Percentiles rank a stretch among this genome's conserved stretches.
phyloP scores from a whole-genome alignment of 495 filamentous ascomycete genomes.

The Hyaloscypha bicolor region DNA sequence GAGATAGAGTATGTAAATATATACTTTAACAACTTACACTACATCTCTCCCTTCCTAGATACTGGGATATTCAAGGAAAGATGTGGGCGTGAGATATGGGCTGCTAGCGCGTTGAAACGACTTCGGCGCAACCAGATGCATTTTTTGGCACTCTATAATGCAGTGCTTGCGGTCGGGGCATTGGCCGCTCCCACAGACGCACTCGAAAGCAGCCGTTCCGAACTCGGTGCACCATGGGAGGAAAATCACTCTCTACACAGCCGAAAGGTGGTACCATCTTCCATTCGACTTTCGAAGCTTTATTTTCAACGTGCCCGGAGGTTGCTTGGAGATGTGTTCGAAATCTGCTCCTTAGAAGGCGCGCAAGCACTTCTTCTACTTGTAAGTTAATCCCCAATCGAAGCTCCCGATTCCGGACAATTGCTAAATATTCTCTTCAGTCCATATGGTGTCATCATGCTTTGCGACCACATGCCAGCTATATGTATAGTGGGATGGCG shows the following conservation, averaged over 20 bases:
- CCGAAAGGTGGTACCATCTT: background rate
- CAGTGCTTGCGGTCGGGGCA: slow-evolving; percentile 11
- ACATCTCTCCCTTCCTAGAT: background rate
- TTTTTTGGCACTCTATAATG: slow-evolving; percentile 12
- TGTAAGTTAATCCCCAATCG: background rate
- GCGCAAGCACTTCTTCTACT: slow-evolving; percentile 13
- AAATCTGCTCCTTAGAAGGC: slow-evolving; percentile 15
- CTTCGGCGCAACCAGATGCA: background rate
- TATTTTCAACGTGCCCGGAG: slow-evolving; percentile 1
- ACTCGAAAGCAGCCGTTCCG: background rate
- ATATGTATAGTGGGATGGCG: slow-evolving; percentile 24
- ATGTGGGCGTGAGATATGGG: slow-evolving; percentile 9
- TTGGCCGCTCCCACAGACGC: background rate
- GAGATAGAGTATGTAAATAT: slow-evolving; percentile 9
- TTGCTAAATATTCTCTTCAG: background rate
- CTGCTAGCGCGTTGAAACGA: background rate
- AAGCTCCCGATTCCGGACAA: background rate
- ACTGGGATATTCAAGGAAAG: background rate
- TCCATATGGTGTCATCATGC: slow-evolving; percentile 17
- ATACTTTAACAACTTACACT: slow-evolving; percentile 12
- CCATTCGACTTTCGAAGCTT: background rate
- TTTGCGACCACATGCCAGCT: slow-evolving; percentile 14
- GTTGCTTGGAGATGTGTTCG: slow-evolving; percentile 13
- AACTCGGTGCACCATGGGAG: background rate
- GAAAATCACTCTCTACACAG: background rate